Evolutionary conservation across 2,329 filamentous ascomycete genomes (phyloP), one percentile per base, ranked within the genome.

Genomic region (Alternaria sp.): DNA sequence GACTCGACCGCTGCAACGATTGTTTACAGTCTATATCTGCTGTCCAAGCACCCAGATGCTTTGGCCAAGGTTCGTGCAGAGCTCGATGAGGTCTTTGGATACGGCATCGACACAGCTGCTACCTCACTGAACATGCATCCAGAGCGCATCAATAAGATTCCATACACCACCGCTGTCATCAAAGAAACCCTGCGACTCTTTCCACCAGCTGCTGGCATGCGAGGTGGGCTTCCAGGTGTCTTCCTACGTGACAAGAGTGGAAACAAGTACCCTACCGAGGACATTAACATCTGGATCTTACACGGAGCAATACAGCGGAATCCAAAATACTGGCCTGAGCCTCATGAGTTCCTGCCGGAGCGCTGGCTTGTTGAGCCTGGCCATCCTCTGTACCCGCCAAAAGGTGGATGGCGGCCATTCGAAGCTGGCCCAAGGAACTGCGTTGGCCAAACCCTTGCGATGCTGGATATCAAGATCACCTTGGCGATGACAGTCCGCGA

Each of bases 101-200:
- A 38, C 3, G 65, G 68, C 26, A 38, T 65, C 39, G 43, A 54
- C 22, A 38, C 59, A 3, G 59, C 59, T 1, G 54, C 53, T 9
- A 51, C 65, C 2, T 47, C 62, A 3, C 63, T 78, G 2, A 60
- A 57, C 12, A n/a, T 57, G 9, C 60, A 67, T 38, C 73, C 75
- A 1, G 59, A 66, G 14, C 47, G 75, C 5, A 49, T 79, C 49
- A 78, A 76, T 54, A 61, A 70, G 14, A 63, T 76, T 3, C 57
- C 66, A 3, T 77, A 75, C 48, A 74, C 68, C 0, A 63, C 66
- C 20, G 78, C 76, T 12, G 70, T 78, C 6, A 74, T 79, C 62
- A 78, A 78, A 62, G 76, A 79, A 44, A 68, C 72, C 1, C 56
- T 79, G 0, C 68, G 77, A 2, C 49, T 80, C 1, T 79, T 67